phyloP scores from a whole-genome alignment of 176 grass and related monocot species.

The Triticum urartu region DNA sequence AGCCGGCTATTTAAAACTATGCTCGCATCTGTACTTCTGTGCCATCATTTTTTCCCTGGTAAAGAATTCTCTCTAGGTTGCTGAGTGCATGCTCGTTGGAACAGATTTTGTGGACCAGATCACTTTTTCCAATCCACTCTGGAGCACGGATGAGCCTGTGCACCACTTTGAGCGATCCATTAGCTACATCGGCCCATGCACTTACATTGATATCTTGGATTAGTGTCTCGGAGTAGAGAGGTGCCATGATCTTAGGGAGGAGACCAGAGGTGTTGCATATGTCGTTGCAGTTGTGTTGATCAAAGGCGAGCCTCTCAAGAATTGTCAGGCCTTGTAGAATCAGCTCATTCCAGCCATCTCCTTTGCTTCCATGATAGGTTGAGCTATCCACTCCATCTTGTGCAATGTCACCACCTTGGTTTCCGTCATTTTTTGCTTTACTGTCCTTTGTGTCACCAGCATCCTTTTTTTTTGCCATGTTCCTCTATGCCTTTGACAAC shows the following conservation, averaged over 20 bases:
- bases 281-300: neutral
- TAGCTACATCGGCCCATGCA: neutral
- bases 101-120: neutral
- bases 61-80: neutral
- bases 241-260: neutral
- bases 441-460: too few species aligned
- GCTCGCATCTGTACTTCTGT: neutral
- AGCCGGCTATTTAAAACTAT: too few species aligned
- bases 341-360: neutral
- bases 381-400: too few species aligned
- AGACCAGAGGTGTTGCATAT: neutral
- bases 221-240: neutral
- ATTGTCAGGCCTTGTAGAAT: slow-evolving; percentile 5
- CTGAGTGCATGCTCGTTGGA: neutral
- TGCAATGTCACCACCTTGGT: neutral
- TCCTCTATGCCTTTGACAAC: neutral
- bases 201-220: neutral
- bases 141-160: neutral
- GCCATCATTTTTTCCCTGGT: fast-evolving
- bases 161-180: neutral
- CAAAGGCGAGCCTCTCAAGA: neutral
- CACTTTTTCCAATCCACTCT: neutral
- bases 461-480: too few species aligned
- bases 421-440: neutral
- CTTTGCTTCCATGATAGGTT: too few species aligned